Evolutionary conservation across 768 basidiomycete genomes (phyloP), one percentile per base, ranked within the genome.

Genomic region (Coprinellus micaceus): DNA sequence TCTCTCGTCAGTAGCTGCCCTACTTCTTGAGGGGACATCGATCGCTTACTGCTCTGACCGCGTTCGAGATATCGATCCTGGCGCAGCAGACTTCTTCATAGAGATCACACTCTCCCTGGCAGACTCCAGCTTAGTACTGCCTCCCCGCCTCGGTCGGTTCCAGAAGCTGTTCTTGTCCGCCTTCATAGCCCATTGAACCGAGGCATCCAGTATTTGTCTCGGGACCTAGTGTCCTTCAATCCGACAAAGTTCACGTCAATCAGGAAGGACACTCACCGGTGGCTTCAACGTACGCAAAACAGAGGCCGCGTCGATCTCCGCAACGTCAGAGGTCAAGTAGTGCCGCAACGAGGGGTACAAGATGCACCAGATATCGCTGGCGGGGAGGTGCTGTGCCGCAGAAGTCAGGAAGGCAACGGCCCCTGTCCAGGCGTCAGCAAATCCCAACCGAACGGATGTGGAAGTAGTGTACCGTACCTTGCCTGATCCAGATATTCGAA

Each of bases 351-450:
- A 91, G 0, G 97, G 96, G 62, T 98, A 98, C 9, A 99, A 70
- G 40, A 98, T 96, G 64, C 94, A 98, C 96, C 97, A 98, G 21
- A 93, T 86, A 66, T 99, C 97, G 52, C 92, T 94, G 2, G 77
- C 70, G 0, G 89, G 89, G 5, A 99, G 80, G 60, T 90, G 87
- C 41, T 86, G 84, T 2, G 89, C 87, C 9, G 92, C 88, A 3
- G 92, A 86, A 2, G 91, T 86, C 43, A 98, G 87, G 67, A 99
- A 94, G 0, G 91, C 86, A 12, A 85, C 86, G 17, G 95, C 85
- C 22, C 90, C 94, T 96, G 52, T 1, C 26, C 2, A 7, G 12
- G 33, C 13, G 46, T 52, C 25, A 52, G 15, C 40, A 55, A 29
- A 54, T 17, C 49, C 24, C n/a, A 13, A 12, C 40, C 25, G 13